Evolutionary conservation across 1,284 basidiomycete species (phyloP), one percentile per base, ranked within the genome.

Genomic region (Trametes polyzona): DNA sequence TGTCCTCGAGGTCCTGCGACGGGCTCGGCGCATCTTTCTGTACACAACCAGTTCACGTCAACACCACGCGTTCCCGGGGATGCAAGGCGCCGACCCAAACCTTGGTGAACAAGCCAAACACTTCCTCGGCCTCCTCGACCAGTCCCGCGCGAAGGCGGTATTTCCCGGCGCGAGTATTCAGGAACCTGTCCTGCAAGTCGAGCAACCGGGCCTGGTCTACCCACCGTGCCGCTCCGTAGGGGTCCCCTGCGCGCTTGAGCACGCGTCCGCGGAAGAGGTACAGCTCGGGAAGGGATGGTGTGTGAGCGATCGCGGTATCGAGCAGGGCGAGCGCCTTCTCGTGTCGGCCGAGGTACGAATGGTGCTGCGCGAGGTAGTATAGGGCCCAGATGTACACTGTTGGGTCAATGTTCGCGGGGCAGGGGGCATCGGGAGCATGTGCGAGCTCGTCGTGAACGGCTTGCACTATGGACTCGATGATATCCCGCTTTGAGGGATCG

Each of bases 121-220:
- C 75, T 5, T 83, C 75, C 54, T 81, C 83, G 0, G 93, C 95
- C 69, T 92, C 91, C 21, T 86, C 84, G 1, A 91, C 72, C 65
- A 93, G 78, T 1, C 90, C 93, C 11, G 90, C 92, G 39, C 96
- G 80, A 39, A 99, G 74, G 59, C 90, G 81, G 71, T 99, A 99
- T 73, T 98, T 98, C 1, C 90, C 96, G 44, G 86, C 83, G 73
- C 99, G 99, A 43, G 92, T 92, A 74, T 99, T 99, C 66, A 99
- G 75, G 78, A 95, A 98, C 33, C 97, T 80, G 73, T 99, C 97
- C 73, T 99, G 97, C 0, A 94, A 89, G 71, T 99, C 97, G 37
- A 99, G 76, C 21, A 83, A 71, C 44, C 95, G 79, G 0, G 96
- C 96, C 26, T 92, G 88, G 65, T 96, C 90, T 76, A 96, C 84